Percentiles rank a stretch among this genome's conserved stretches.
Conservation (phyloP, 2,329 filamentous ascomycete genomes). For the Talaromyces verruculosus region DNA sequence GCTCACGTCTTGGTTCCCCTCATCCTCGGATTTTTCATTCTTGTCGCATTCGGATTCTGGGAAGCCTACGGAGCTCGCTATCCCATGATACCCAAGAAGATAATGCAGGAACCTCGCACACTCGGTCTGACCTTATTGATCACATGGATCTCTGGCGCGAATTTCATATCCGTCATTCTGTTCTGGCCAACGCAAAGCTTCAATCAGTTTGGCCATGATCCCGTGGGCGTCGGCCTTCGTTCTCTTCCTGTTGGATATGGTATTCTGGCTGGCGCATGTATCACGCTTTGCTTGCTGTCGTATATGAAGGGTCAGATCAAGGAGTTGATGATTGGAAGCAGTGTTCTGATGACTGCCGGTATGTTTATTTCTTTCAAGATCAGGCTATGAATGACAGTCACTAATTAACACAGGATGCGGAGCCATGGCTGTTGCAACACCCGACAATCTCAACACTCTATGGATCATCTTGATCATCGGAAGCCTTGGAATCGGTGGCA, state of each 20-base stretch:
- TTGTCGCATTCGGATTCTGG: conserved; percentile 49
- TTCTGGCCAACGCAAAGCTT: conserved; percentile 66
- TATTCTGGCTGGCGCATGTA: conserved; percentile 61
- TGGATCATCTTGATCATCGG: conserved; percentile 62
- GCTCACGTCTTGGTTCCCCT: conserved; percentile 50
- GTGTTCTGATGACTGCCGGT: conserved; percentile 65
- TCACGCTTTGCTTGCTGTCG: conserved; percentile 59
- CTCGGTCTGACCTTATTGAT: conserved; percentile 56
- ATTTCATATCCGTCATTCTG: conserved; percentile 56
- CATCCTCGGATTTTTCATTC: conserved; percentile 45
- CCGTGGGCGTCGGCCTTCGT: conserved; percentile 63
- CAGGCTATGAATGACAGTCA: neutral
- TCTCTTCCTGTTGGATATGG: conserved; percentile 64
- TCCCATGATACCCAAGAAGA: conserved; percentile 47
- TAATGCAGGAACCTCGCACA: conserved; percentile 52
- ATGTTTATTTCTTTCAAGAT: conserved; percentile 20
- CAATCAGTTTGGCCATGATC: conserved; percentile 66
- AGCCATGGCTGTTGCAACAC: conserved; percentile 51
- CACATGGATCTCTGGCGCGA: conserved; percentile 60
- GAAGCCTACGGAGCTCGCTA: conserved; percentile 49
- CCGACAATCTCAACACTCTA: conserved; percentile 55
- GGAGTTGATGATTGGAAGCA: conserved; percentile 60
- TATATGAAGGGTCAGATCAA: conserved; percentile 60
- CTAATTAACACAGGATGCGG: conserved; percentile 49
- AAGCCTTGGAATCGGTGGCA: conserved; percentile 65